Evolutionary conservation across 257 asterid species (phyloP).

Genomic region (Solanum pennellii): DNA sequence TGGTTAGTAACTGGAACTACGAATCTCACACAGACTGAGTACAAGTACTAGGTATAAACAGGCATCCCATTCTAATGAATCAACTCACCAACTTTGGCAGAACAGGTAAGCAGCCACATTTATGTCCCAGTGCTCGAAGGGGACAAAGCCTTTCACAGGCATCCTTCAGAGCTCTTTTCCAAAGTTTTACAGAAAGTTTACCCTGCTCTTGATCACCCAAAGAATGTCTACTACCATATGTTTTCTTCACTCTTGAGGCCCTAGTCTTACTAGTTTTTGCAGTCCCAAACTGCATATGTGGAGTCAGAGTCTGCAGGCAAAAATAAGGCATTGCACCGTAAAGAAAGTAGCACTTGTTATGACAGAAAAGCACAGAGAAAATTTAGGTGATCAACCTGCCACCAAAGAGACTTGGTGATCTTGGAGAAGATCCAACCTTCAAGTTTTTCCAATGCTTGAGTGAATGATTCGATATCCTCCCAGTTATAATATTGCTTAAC

Average conservation of each 20-base stretch:
- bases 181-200: slow-evolving; percentile 54
- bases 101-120: slow-evolving; percentile 79
- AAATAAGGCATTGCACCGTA: neutral
- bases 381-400: slow-evolving; percentile 59
- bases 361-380: neutral
- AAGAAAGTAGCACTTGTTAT: neutral
- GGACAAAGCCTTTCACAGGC: slow-evolving; percentile 96
- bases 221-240: slow-evolving; percentile 35
- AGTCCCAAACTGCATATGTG: slow-evolving; percentile 69
- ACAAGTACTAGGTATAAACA: neutral
- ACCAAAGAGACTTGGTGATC: slow-evolving; percentile 82
- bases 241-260: slow-evolving; percentile 29
- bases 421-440: slow-evolving; percentile 91
- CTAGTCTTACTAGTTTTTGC: slow-evolving; percentile 30
- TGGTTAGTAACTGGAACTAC: neutral
- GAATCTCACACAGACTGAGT: neutral
- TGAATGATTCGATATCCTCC: slow-evolving; percentile 74
- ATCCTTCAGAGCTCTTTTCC: slow-evolving; percentile 90
- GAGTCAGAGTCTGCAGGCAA: slow-evolving; percentile 69
- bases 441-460: slow-evolving; percentile 56
- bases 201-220: slow-evolving; percentile 56
- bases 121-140: slow-evolving; percentile 49
- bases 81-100: slow-evolving; percentile 64
- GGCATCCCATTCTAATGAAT: neutral
- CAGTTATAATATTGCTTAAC: slow-evolving; percentile 37